These are phyloP conservation scores for Isatis tinctoria DNA, from an alignment of 345 rosid species.

Conservation along the genomic window DNA sequence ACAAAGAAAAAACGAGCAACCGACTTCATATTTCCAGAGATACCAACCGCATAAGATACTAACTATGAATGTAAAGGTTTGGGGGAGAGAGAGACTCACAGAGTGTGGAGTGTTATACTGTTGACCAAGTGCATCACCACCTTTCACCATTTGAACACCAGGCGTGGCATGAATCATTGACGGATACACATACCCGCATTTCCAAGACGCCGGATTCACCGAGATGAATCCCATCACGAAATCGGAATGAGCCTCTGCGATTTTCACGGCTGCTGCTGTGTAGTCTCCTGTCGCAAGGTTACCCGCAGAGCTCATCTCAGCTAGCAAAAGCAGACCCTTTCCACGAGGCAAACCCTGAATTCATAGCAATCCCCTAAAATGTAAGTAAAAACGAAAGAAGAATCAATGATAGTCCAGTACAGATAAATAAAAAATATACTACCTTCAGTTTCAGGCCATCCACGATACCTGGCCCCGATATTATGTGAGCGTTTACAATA, in stretches of 20 bases:
- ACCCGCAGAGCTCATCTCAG: constrained; percentile 99
- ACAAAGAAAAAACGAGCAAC: neutral
- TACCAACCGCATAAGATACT: neutral
- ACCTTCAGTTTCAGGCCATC: constrained; percentile 94
- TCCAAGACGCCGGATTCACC: constrained; percentile 94
- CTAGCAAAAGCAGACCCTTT: constrained; percentile 79
- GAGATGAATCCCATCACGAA: constrained; percentile 97
- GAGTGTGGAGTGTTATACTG: constrained; percentile 94
- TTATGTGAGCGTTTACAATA: constrained; percentile 83
- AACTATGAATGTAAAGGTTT: constrained; percentile 22
- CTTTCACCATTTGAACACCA: constrained; percentile 92
- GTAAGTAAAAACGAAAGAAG: neutral
- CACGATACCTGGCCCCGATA: constrained; percentile 94
- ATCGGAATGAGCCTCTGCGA: constrained; percentile 92
- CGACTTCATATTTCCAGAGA: neutral
- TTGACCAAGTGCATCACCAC: constrained; percentile 91
- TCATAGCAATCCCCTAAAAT: neutral
- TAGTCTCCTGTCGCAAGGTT: constrained; percentile 94
- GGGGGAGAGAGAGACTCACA: constrained; percentile 58
- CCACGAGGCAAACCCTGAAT: constrained; percentile 91
- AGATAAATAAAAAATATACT: constrained; percentile 29
- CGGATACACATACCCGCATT: constrained; percentile 73
- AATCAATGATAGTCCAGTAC: neutral
- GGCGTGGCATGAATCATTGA: constrained; percentile 96
- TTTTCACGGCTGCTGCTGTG: constrained; percentile 88